phyloP scores from a whole-genome alignment of 305 asterid genomes.

The Rubia tinctorum region DNA sequence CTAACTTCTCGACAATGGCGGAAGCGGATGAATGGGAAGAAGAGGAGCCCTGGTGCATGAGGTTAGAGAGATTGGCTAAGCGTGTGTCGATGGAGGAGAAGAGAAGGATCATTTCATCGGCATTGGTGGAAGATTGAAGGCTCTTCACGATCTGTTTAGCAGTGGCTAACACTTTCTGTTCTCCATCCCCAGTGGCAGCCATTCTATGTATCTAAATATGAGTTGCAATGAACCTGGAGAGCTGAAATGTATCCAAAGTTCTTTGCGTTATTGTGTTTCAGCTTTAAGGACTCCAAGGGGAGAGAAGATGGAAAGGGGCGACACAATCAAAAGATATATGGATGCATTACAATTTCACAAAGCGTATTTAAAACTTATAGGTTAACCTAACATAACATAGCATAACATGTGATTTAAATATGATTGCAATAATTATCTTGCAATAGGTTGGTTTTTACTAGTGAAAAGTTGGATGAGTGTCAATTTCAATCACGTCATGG shows the following conservation, averaged over 20 bases:
- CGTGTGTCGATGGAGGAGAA: slow-evolving; percentile 84
- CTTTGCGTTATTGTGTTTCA: neutral
- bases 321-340: no score
- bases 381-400: no score
- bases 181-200: slow-evolving; percentile 81
- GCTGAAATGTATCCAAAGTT: neutral
- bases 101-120: slow-evolving; percentile 81
- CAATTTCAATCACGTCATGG: no score
- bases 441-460: no score
- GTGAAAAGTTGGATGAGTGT: no score
- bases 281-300: neutral
- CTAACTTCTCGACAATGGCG: slow-evolving; percentile 43
- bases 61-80: slow-evolving; percentile 63
- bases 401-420: no score
- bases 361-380: no score
- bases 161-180: slow-evolving; percentile 79
- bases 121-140: slow-evolving; percentile 58
- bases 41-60: slow-evolving; percentile 36
- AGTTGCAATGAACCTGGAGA: neutral
- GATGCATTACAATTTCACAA: no score
- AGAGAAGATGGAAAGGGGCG: neutral
- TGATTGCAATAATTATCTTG: no score
- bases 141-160: slow-evolving; percentile 91
- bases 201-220: slow-evolving; percentile 20
- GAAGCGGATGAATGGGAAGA: slow-evolving; percentile 30